These are phyloP conservation scores for Alternaria infectoria DNA, from an alignment of 2,329 filamentous ascomycete genomes.

Conservation along the genomic window DNA sequence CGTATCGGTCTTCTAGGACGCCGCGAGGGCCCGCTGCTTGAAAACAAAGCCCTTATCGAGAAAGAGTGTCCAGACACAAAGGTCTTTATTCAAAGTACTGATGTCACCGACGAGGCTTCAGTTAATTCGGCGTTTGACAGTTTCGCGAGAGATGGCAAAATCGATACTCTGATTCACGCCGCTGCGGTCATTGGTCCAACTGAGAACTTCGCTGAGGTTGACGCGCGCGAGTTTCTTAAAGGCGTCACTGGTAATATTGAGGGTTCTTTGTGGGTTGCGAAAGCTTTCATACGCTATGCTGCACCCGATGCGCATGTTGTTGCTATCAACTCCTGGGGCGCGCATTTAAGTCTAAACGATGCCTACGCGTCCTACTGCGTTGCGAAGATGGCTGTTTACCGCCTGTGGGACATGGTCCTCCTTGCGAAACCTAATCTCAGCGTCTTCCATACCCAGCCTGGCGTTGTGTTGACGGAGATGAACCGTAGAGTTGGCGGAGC, in stretches of 20 bases:
- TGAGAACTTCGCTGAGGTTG: conserved; percentile 9
- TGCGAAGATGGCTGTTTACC: conserved; percentile 45
- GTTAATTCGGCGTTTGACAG: conserved; percentile 26
- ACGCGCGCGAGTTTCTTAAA: conserved; percentile 13
- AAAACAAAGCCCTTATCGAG: conserved; percentile 43
- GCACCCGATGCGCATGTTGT: conserved; percentile 21
- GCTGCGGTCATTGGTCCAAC: conserved; percentile 19
- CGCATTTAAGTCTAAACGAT: conserved; percentile 20
- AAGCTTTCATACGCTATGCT: conserved; percentile 27
- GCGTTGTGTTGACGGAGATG: conserved; percentile 36
- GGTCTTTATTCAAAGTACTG: conserved; percentile 19
- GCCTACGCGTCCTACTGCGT: conserved; percentile 39
- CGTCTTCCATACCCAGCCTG: conserved; percentile 53
- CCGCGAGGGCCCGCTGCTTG: conserved; percentile 39
- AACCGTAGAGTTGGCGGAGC: background rate
- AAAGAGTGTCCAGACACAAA: conserved; percentile 16
- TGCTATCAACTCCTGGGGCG: conserved; percentile 25
- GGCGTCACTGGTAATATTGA: conserved; percentile 21
- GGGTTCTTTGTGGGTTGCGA: conserved; percentile 23
- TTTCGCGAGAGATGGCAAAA: conserved; percentile 17
- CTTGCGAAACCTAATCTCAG: conserved; percentile 47
- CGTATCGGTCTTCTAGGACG: conserved; percentile 55
- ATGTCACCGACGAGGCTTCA: conserved; percentile 22
- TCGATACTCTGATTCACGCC: conserved; percentile 33
- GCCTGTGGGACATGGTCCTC: conserved; percentile 47